Evolutionary conservation across 2,329 filamentous ascomycete genomes (phyloP).

Genomic region (Byssochlamys sp.): DNA sequence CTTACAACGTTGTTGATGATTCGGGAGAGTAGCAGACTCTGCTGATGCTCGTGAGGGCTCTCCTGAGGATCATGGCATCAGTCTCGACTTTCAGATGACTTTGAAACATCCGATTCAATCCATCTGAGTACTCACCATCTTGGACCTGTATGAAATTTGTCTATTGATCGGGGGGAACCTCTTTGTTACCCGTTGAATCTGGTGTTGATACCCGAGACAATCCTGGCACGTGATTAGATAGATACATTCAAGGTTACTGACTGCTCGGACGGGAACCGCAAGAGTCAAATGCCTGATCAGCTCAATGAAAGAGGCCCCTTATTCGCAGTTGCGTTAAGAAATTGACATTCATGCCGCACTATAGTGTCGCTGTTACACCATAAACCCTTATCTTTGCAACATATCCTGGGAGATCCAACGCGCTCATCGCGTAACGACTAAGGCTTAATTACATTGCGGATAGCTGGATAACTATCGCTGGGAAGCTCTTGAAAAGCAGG

Average conservation of each 20-base stretch:
- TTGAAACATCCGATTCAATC: not conserved
- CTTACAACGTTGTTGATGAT: constrained; percentile 93
- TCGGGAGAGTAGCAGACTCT: constrained; percentile 81
- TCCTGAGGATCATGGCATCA: constrained; percentile 47
- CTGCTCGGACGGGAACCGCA: not conserved
- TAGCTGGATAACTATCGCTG: not conserved
- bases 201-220: constrained; percentile 4
- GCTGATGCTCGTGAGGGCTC: constrained; percentile 94
- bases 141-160: not conserved
- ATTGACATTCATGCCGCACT: not conserved
- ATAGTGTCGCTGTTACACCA: not conserved
- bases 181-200: constrained; percentile 7
- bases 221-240: constrained; percentile 4
- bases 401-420: not conserved
- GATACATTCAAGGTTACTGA: not conserved
- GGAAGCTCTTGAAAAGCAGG: not conserved
- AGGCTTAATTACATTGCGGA: not conserved
- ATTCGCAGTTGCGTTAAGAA: not conserved
- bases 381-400: not conserved
- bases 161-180: not conserved
- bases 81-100: not conserved
- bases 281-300: not conserved
- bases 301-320: not conserved
- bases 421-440: not conserved
- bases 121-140: constrained; percentile 3